Conservation (phyloP, 176 grass and related monocot species). For the Tuctoria greenei region DNA sequence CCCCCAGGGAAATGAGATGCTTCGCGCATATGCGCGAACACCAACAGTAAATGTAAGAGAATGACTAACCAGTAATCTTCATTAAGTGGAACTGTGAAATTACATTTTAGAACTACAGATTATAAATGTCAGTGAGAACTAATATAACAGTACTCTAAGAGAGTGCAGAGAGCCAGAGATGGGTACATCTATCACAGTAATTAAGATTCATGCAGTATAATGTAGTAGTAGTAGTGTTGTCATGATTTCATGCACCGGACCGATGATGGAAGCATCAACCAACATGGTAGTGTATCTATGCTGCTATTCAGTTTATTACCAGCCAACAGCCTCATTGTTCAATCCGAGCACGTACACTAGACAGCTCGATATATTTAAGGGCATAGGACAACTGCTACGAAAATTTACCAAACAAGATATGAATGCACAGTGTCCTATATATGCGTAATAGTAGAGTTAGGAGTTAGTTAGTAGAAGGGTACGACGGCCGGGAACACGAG, state of each 20-base stretch:
- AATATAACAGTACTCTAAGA: too few species aligned
- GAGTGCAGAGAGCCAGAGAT: too few species aligned
- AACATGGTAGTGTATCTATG: not conserved
- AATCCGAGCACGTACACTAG: not conserved
- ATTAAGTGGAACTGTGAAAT: not conserved
- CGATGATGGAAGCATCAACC: not conserved
- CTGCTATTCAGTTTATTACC: not conserved
- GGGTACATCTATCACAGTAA: not conserved
- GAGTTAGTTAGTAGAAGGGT: slow-evolving; percentile 18
- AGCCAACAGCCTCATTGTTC: not conserved
- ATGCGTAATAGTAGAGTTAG: not conserved
- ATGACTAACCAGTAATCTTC: too few species aligned
- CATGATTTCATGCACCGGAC: slow-evolving; percentile 25
- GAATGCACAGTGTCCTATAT: not conserved
- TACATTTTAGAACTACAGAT: not conserved
- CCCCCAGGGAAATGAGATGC: slow-evolving; percentile 27
- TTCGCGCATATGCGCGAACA: not conserved
- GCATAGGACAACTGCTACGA: not conserved
- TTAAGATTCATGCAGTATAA: not conserved
- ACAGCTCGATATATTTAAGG: not conserved
- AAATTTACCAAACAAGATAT: not conserved
- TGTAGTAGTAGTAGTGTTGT: too few species aligned
- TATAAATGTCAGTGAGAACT: not conserved
- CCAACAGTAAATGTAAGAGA: too few species aligned
- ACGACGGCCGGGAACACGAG: not conserved